Percentiles rank a stretch among this genome's conserved stretches.
Evolutionary conservation across 306 rosid species (phyloP).

Genomic region (Cucumis hystrix): DNA sequence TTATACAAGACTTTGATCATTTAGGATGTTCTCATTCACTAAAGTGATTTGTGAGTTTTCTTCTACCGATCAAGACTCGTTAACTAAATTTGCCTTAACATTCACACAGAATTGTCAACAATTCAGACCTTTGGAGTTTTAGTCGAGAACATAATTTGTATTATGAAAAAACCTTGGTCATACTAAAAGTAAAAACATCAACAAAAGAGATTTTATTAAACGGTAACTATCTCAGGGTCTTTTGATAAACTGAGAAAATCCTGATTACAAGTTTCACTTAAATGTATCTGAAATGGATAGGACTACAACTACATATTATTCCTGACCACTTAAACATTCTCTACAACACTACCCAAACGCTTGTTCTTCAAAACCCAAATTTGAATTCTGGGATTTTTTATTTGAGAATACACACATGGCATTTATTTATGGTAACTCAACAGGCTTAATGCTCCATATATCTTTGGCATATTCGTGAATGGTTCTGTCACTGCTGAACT

Average conservation of each 20-base stretch:
- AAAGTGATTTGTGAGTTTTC: too few species aligned
- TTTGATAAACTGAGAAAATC: neutral
- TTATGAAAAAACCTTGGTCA: too few species aligned
- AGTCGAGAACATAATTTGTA: too few species aligned
- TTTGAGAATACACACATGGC: neutral
- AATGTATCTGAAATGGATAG: neutral
- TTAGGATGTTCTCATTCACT: too few species aligned
- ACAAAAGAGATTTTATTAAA: neutral
- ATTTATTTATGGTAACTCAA: slow-evolving; percentile 29
- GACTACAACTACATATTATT: neutral
- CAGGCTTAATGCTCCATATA: slow-evolving; percentile 81
- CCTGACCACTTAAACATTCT: neutral
- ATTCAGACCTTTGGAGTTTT: too few species aligned
- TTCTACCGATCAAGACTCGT: too few species aligned
- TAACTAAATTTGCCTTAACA: too few species aligned
- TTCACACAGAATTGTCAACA: too few species aligned
- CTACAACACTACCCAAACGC: neutral
- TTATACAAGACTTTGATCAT: too few species aligned
- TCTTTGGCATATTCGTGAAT: slow-evolving; percentile 84
- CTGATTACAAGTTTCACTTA: neutral
- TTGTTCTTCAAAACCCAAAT: neutral
- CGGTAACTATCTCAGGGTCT: neutral
- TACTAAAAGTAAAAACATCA: neutral
- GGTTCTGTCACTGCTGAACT: slow-evolving; percentile 98
- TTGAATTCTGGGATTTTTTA: neutral